Conservation (phyloP, 1,284 basidiomycete species). For the Bothia castanella region DNA sequence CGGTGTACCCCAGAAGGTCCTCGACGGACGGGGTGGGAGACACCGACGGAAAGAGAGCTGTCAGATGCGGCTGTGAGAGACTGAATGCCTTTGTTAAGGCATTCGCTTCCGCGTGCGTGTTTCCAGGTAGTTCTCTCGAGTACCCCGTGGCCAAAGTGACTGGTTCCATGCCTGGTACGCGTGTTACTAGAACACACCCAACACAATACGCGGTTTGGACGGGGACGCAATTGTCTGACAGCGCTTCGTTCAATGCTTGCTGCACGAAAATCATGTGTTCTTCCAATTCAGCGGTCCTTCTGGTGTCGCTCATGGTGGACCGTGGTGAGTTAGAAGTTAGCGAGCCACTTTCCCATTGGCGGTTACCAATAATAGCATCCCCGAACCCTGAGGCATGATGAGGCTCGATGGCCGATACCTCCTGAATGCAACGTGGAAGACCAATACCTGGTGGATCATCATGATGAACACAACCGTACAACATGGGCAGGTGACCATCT, state of each 20-base stretch:
- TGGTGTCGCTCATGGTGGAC: too few relatives aligned
- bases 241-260: conserved; percentile 68
- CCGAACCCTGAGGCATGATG: too few relatives aligned
- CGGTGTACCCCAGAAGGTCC: conserved; percentile 52
- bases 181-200: conserved; percentile 76
- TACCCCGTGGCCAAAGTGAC: conserved; percentile 77
- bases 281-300: conserved; percentile 23
- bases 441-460: too few relatives aligned
- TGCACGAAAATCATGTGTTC: conserved; percentile 51
- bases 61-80: conserved; percentile 43
- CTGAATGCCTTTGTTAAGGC: conserved; percentile 73
- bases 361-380: too few relatives aligned
- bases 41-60: conserved; percentile 41
- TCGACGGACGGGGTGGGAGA: conserved; percentile 34
- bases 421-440: too few relatives aligned
- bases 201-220: conserved; percentile 90
- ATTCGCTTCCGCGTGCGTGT: conserved; percentile 97
- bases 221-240: conserved; percentile 58
- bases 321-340: too few relatives aligned
- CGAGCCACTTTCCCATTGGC: too few relatives aligned
- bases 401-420: too few relatives aligned
- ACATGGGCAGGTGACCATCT: too few relatives aligned
- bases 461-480: too few relatives aligned
- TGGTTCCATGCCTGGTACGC: conserved; percentile 38
- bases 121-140: conserved; percentile 90